Evolutionary conservation across 1,139 yeast genomes (phyloP), one percentile per base, ranked within the genome.

Genomic region (Lizanozyma gosingica): DNA sequence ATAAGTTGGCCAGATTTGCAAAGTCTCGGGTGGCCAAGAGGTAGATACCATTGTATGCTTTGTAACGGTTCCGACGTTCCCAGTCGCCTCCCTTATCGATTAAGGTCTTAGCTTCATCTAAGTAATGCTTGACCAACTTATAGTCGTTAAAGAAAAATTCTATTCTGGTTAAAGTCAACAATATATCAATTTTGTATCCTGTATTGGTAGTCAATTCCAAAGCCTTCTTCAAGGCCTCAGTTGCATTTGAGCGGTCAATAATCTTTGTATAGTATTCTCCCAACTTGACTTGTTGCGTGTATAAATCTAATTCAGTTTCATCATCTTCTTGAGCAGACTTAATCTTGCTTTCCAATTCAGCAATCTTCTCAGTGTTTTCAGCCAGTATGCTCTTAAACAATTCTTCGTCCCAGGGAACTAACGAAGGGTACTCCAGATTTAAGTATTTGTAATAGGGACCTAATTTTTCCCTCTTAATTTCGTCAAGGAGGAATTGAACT

Each of bases 61-160:
- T 92, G 69, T 78, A 87, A 52, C 96, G 72, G 65, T 94, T 92
- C 56, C 96, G 80, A 61, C 98, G 85, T 64, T 94, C 98, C 98
- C 99, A 92, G 60, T 92, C 99, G 44, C 98, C 98, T 40, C 98
- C 98, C 55, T 87, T 83, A 54, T 92, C 98, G 54, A 92, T 87
- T 56, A 86, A 68, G 36, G 67, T 58, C 55, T 83, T 79, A 35
- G 83, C 78, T 50, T 81, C 81, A 43, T 83, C 94, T 53, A 94
- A 73, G 56, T 83, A 81, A 53, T 80, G 79, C 44, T 80, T 75
- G 37, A 85, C 84, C 49, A 76, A 77, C 14, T 67, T 65, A 55
- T 79, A 81, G 63, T 92, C 96, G 55, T 80, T 80, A 59, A 76
- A 92, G 63, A 92, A 90, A 56, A 88, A 82, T 17, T 94, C 97